Evolutionary conservation across 2,329 filamentous ascomycete species (phyloP), one percentile per base, ranked within the genome.

Genomic region (Sclerotinia sclerotiorum): DNA sequence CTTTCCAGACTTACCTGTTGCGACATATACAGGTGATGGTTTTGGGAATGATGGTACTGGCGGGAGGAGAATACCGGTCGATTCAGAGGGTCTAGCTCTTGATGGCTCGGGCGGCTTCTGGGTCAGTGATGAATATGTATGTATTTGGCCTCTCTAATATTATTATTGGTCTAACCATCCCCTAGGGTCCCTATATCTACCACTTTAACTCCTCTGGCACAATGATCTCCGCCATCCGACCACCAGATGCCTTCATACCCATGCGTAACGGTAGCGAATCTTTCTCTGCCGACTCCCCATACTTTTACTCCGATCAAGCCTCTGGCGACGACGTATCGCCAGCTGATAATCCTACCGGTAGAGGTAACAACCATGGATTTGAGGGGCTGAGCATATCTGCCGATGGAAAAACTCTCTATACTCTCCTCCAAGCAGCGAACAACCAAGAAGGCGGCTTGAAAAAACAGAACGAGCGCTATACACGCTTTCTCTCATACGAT

Each of bases 361-460:
- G 90, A 27, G 81, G 84, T 67, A 92, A 93, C 77, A 93, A 93
- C 77, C 89, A 91, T 76, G 90, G 90, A n/a, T 86, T 92, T 61
- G 90, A 93, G 78, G 89, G 87, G 0, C 78, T 93, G 61, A 89
- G 87, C 0, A 78, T 85, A n/a, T 87, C 84, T 4, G 81, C 83
- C 0, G 86, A 90, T 71, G 88, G 88, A 13, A 87, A 85, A 70
- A 85, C 82, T 2, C 80, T 92, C 15, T 92, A 86, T 74, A 84
- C 85, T 1, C 81, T 92, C 68, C 80, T 91, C 29, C 90, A 93
- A 76, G 87, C 86, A 1, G 88, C 89, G 0, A 79, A 87, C 5
- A 83, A 84, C 69, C 87, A 90, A 73, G 86, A 89, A 70, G 88
- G 88, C 56, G 87, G 85, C 13, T 78, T 82, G 57, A 82, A 82